Evolutionary conservation across 305 asterid genomes (phyloP).

Genomic region (Fraxinus floribunda): DNA sequence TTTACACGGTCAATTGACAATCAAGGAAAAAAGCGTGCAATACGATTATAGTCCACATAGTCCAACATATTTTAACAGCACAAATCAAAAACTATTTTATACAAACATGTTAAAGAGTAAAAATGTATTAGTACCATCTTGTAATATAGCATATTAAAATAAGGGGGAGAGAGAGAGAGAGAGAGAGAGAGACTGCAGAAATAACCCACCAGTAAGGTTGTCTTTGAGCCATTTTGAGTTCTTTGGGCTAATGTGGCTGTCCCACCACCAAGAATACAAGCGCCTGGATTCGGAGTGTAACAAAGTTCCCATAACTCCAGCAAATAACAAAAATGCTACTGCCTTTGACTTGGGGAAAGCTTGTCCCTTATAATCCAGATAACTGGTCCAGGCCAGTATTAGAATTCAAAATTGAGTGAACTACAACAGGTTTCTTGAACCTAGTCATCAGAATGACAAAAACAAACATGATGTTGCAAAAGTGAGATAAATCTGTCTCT

Average conservation of each 20-base stretch:
- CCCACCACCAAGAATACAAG: slow-evolving; percentile 98
- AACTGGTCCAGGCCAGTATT: slow-evolving; percentile 38
- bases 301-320: slow-evolving; percentile 59
- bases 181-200: background rate
- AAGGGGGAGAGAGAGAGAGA: background rate
- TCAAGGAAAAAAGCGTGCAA: background rate
- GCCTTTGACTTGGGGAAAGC: slow-evolving; percentile 42
- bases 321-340: slow-evolving; percentile 46
- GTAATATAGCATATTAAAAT: background rate
- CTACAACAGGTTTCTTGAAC: slow-evolving; percentile 12
- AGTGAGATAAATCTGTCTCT: background rate
- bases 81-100: background rate
- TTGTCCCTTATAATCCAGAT: slow-evolving; percentile 32
- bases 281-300: slow-evolving; percentile 66
- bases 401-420: slow-evolving; percentile 19
- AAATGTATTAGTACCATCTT: background rate
- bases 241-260: slow-evolving; percentile 90
- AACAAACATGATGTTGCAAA: slow-evolving; percentile 3
- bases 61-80: background rate
- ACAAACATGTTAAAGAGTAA: background rate
- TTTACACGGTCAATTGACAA: background rate
- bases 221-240: slow-evolving; percentile 99
- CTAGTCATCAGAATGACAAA: slow-evolving; percentile 29
- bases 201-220: slow-evolving; percentile 70
- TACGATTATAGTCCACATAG: background rate